Evolutionary conservation across 225 moss, liverwort and hornwort species (phyloP), one percentile per base, ranked within the genome.

Genomic region (Pseudisothecium myosuroides): DNA sequence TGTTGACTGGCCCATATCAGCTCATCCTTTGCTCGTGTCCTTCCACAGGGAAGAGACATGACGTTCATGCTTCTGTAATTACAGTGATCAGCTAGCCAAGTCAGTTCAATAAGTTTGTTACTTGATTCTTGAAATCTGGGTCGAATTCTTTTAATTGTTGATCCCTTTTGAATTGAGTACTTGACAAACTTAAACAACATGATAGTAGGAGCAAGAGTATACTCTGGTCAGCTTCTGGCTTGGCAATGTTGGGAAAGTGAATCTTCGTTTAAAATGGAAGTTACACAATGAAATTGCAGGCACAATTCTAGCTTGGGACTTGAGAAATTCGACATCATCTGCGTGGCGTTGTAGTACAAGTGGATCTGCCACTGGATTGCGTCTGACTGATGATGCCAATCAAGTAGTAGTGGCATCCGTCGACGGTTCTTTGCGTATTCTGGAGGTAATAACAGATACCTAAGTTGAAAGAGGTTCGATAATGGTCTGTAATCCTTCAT

Each of bases 271-370:
- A 64, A 45, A 29, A 64, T 91, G 47, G n/a, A 76, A 71, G 67
- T 87, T 47, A 31, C 36, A 49, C 36, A 49, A 80, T 80, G 75
- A 77, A 69, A 82, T 63, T 87, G 59, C 94, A 98, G 97, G 98
- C 26, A 93, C 93, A 79, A 89, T 99, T 63, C 86, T 96, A 76
- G 95, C 95, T 84, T 99, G 98, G 98, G 98, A 99, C 93, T 93
- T 97, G 69, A 95, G 98, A 76, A 90, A 92, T 66, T 92, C 97
- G 67, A 88, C 93, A 63, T 88, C 95, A 32, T 92, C 92, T 90
- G 80, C 94, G 76, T 99, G 98, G 98, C 98, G 96, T 83, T 89
- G 82, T 79, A 91, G 52, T 88, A 90, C 89, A 52, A 93, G 94
- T 72, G 92, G 92, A 83, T 93, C 96, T 84, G 91, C 88, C 79